phyloP scores from a whole-genome alignment of 768 basidiomycete species.

The Psilocybe subaeruginosa region DNA sequence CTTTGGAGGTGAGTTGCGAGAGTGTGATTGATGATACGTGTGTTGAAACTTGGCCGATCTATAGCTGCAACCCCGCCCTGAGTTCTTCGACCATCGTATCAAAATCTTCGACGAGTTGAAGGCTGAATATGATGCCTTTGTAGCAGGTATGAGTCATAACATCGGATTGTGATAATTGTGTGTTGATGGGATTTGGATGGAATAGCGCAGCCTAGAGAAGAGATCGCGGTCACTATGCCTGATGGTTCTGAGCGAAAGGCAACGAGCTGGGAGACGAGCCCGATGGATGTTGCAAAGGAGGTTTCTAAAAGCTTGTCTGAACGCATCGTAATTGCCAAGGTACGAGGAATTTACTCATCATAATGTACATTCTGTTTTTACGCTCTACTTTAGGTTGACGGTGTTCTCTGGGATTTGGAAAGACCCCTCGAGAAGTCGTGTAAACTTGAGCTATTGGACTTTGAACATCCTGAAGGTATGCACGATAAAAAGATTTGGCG shows the following conservation, averaged over 20 bases:
- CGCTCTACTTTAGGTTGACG: conserved; percentile 64
- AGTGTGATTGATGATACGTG: not conserved
- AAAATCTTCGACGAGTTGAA: conserved; percentile 89
- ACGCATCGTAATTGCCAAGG: conserved; percentile 91
- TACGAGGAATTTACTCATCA: not conserved
- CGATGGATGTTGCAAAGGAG: conserved; percentile 88
- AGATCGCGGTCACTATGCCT: conserved; percentile 82
- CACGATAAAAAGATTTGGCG: not conserved
- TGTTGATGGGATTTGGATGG: conserved; percentile 4
- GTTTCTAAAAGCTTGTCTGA: conserved; percentile 89
- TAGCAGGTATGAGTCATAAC: conserved; percentile 57
- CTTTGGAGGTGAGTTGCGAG: conserved; percentile 62
- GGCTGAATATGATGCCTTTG: conserved; percentile 78
- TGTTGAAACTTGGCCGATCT: conserved; percentile 3
- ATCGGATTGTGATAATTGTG: not conserved
- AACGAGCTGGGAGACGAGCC: conserved; percentile 93
- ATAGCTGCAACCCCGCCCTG: conserved; percentile 82
- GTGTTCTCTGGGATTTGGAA: conserved; percentile 91
- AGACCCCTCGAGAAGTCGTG: conserved; percentile 88
- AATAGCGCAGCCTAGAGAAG: conserved; percentile 77
- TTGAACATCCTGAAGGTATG: conserved; percentile 87
- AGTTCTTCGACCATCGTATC: conserved; percentile 88
- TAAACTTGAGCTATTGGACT: conserved; percentile 85
- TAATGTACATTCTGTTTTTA: not conserved
- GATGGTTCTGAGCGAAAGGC: conserved; percentile 86